These are phyloP conservation scores for Myxozyma geophila DNA, from an alignment of 805 yeast species.

Conservation along the genomic window DNA sequence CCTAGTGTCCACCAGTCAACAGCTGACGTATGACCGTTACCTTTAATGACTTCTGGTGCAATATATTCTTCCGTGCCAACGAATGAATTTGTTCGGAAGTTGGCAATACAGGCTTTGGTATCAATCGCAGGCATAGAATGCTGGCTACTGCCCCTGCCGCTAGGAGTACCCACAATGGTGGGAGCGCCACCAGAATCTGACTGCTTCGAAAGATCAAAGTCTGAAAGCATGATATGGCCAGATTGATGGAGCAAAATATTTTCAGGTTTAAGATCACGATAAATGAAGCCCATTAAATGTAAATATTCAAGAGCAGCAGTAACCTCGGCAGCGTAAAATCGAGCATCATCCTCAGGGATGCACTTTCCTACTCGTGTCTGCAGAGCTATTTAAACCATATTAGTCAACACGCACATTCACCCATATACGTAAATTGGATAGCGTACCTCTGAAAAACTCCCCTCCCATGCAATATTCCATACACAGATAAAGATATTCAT, in stretches of 20 bases:
- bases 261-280: conserved; percentile 95
- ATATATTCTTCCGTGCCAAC: conserved; percentile 99
- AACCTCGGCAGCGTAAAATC: conserved; percentile 94
- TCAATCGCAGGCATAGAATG: conserved; percentile 68
- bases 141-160: conserved; percentile 44
- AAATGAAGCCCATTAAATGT: conserved; percentile 96
- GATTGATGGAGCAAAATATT: conserved; percentile 92
- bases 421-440: neutral
- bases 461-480: conserved; percentile 99
- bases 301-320: conserved; percentile 94
- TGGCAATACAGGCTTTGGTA: conserved; percentile 93
- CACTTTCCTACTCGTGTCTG: conserved; percentile 89
- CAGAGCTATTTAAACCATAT: conserved; percentile 55
- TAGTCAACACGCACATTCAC: neutral
- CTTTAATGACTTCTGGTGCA: conserved; percentile 97
- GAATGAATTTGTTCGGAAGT: conserved; percentile 95
- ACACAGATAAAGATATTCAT: conserved; percentile 86
- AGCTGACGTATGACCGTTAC: conserved; percentile 96
- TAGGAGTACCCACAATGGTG: conserved; percentile 53
- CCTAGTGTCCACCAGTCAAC: conserved; percentile 99
- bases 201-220: conserved; percentile 93
- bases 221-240: conserved; percentile 97
- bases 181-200: conserved; percentile 79
- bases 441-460: conserved; percentile 74
- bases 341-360: conserved; percentile 84